Evolutionary conservation across 768 basidiomycete species (phyloP).

Genomic region (Lactarius tabidus): DNA sequence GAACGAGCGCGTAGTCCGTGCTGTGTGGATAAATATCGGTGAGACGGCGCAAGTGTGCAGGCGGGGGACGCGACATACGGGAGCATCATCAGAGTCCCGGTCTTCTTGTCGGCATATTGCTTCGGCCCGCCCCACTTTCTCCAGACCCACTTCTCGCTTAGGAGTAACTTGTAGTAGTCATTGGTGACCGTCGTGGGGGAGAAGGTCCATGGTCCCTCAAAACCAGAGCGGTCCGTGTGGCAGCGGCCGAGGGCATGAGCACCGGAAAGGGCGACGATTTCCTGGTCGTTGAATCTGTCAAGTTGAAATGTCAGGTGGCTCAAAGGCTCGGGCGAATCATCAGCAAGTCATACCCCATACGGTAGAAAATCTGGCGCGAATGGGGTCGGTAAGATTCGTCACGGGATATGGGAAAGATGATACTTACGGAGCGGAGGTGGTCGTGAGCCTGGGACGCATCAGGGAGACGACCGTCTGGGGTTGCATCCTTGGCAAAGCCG

Average conservation of each 20-base stretch:
- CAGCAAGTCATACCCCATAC: constrained; percentile 60
- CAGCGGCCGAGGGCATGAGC: constrained; percentile 96
- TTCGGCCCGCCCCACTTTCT: constrained; percentile 93
- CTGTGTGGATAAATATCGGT: constrained; percentile 33
- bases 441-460: constrained; percentile 80
- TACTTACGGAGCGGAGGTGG: constrained; percentile 73
- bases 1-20: constrained; percentile 82
- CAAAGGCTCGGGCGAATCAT: neutral
- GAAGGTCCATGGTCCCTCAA: constrained; percentile 93
- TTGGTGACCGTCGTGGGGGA: constrained; percentile 86
- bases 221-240: constrained; percentile 78
- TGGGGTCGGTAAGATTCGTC: neutral
- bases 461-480: constrained; percentile 87
- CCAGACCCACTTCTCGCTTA: constrained; percentile 94
- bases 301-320: neutral
- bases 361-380: constrained; percentile 66
- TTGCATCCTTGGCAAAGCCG: constrained; percentile 66
- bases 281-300: constrained; percentile 86
- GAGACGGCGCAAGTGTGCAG: neutral
- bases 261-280: constrained; percentile 92
- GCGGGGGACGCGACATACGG: constrained; percentile 51
- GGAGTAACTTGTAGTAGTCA: constrained; percentile 81
- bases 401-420: neutral
- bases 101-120: constrained; percentile 91
- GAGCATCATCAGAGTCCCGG: constrained; percentile 89